Evolutionary conservation across 495 filamentous ascomycete genomes (phyloP).

Genomic region (Sphaerosporella brunnea): DNA sequence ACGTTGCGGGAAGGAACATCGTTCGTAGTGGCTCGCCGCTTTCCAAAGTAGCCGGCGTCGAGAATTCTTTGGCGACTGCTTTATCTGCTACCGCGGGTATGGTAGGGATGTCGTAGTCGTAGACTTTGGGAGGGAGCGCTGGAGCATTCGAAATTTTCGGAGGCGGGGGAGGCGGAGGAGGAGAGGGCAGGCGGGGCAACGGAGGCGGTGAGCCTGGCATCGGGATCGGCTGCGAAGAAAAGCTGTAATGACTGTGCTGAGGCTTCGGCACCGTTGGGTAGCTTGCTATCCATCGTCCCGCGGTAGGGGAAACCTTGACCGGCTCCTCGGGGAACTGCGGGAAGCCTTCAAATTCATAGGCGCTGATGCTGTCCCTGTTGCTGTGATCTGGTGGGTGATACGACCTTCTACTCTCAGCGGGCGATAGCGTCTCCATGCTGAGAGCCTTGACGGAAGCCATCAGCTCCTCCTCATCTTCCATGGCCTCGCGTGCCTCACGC

Average conservation of each 20-base stretch:
- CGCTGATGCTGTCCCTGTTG: neutral
- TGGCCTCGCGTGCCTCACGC: neutral
- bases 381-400: neutral
- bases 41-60: slow-evolving; percentile 71
- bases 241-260: no score
- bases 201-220: neutral
- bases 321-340: neutral
- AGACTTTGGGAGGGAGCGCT: slow-evolving; percentile 19
- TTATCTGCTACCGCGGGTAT: slow-evolving; percentile 20
- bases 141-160: slow-evolving; percentile 21
- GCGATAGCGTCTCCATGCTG: neutral
- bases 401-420: no score
- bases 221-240: slow-evolving; percentile 5
- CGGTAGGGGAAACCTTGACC: neutral
- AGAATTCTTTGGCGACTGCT: slow-evolving; percentile 39
- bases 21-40: slow-evolving; percentile 71
- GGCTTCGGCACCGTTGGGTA: slow-evolving; percentile 40
- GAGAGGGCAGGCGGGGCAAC: slow-evolving; percentile 2
- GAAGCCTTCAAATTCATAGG: slow-evolving; percentile 2
- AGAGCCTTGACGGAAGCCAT: slow-evolving; percentile 2
- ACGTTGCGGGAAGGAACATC: slow-evolving; percentile 60
- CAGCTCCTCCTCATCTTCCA: slow-evolving; percentile 7
- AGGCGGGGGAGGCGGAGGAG: slow-evolving; percentile 12
- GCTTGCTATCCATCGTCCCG: slow-evolving; percentile 26
- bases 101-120: slow-evolving; percentile 23